phyloP scores from a whole-genome alignment of 2,329 filamentous ascomycete genomes.

The Sarocladiaceae sp. region DNA sequence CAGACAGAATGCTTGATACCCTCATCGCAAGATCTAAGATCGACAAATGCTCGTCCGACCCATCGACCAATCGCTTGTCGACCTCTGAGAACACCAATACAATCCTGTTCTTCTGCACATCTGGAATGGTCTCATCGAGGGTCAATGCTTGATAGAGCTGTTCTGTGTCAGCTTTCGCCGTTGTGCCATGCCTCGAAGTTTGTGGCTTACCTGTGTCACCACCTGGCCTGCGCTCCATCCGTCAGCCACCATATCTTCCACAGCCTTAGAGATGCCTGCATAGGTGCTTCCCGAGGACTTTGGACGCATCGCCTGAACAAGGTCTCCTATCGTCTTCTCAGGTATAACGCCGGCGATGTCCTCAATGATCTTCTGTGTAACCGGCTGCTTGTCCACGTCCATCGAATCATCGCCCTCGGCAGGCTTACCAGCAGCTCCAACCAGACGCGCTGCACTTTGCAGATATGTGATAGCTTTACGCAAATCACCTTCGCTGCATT shows the following conservation, averaged over 20 bases:
- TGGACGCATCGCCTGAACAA: slow-evolving; percentile 75
- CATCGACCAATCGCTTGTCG: slow-evolving; percentile 91
- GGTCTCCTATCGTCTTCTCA: slow-evolving; percentile 60
- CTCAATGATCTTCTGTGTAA: slow-evolving; percentile 79
- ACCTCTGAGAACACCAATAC: slow-evolving; percentile 86
- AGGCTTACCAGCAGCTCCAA: slow-evolving; percentile 60
- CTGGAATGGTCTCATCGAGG: slow-evolving; percentile 77
- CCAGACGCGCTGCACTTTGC: slow-evolving; percentile 87
- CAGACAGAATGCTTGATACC: slow-evolving; percentile 68
- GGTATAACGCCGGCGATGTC: slow-evolving; percentile 97
- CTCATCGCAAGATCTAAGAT: slow-evolving; percentile 81
- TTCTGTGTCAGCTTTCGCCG: neutral
- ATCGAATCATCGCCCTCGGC: slow-evolving; percentile 56
- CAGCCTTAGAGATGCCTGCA: slow-evolving; percentile 68
- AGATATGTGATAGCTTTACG: slow-evolving; percentile 94
- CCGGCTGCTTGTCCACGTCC: slow-evolving; percentile 53
- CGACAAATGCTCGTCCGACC: slow-evolving; percentile 89
- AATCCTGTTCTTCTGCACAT: slow-evolving; percentile 86
- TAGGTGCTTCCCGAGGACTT: slow-evolving; percentile 62
- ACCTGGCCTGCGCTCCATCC: slow-evolving; percentile 95
- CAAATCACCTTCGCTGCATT: slow-evolving; percentile 88
- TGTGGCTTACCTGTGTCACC: slow-evolving; percentile 62
- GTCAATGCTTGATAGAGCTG: slow-evolving; percentile 79
- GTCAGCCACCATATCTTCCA: slow-evolving; percentile 90
- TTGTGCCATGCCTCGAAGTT: neutral